phyloP scores from a whole-genome alignment of 2,329 filamentous ascomycete species.

The Xylaria multiplex region DNA sequence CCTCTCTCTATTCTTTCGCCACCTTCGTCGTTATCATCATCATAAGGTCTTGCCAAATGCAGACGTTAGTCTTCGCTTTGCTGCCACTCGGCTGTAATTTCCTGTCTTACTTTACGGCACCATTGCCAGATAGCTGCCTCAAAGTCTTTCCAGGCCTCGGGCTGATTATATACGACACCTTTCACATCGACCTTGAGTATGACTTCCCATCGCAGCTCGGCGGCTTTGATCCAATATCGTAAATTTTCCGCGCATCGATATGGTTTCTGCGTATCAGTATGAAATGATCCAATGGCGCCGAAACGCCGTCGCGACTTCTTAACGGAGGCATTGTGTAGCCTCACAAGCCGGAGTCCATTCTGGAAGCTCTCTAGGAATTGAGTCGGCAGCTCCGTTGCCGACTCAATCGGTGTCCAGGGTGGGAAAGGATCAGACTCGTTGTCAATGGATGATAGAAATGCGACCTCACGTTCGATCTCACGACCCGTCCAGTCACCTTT shows the following conservation, averaged over 20 bases:
- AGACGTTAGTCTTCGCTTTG: slow-evolving; percentile 33
- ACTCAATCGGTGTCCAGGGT: slow-evolving; percentile 70
- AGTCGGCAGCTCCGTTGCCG: slow-evolving; percentile 66
- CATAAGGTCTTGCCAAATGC: slow-evolving; percentile 26
- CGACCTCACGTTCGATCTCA: slow-evolving; percentile 80
- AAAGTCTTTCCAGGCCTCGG: slow-evolving; percentile 80
- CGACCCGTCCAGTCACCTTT: slow-evolving; percentile 78
- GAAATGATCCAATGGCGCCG: slow-evolving; percentile 86
- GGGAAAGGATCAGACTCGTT: slow-evolving; percentile 69
- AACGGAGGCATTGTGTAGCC: slow-evolving; percentile 89
- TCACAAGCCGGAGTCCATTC: slow-evolving; percentile 82
- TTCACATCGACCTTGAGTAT: slow-evolving; percentile 85
- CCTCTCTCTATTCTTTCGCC: slow-evolving; percentile 28
- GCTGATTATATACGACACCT: slow-evolving; percentile 80
- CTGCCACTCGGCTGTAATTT: slow-evolving; percentile 76
- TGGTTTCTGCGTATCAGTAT: slow-evolving; percentile 92
- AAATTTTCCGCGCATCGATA: slow-evolving; percentile 95
- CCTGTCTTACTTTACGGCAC: slow-evolving; percentile 83
- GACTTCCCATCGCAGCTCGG: slow-evolving; percentile 92
- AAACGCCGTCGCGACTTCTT: slow-evolving; percentile 87
- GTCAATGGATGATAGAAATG: slow-evolving; percentile 83
- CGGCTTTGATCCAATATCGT: slow-evolving; percentile 94
- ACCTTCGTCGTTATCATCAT: slow-evolving; percentile 39
- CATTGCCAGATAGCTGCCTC: slow-evolving; percentile 85
- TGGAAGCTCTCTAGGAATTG: slow-evolving; percentile 78